Base-by-base conservation (phyloP, 2,329 filamentous ascomycete genomes). In the Arthroderma sp. region DNA sequence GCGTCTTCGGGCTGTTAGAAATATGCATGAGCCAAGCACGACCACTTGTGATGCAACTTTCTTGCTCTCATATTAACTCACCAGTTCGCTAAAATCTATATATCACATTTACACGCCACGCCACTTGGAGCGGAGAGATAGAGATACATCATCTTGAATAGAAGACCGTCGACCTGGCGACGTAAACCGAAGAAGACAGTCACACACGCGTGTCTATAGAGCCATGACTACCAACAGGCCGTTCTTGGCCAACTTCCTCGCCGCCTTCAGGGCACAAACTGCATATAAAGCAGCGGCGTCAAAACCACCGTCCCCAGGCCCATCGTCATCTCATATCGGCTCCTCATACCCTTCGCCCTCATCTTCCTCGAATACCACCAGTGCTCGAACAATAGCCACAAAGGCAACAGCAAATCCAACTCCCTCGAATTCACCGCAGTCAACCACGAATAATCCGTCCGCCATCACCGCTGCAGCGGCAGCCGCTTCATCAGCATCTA, bases 201-300 rank as follows among this genome's bases (percentile, higher is more conserved):
- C 6, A 41, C 11, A 41, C 37, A 51, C 35, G 21, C 44, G 19
- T 33, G 41, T 47, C 23, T 7, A 13, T 25, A 44, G n/a, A n/a
- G n/a, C 59, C 64, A 85, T 85, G 82, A 79, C 81, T 1, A 83
- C 80, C 62, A 84, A 85, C 72, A 73, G 82, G 58, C 82, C 78
- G 52, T 86, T 86, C 72, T 77, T 86, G 64, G 77, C 81, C 63
- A 82, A 82, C 73, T 84, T 86, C 72, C 78, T 86, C 61, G 79
- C 83, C 52, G 81, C 82, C 61, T 86, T 86, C 66, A 78, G 83
- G 55, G 81, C 83, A 54, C 82, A 85, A 66, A 82, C 81, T 43
- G 75, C 77, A 57, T 77, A 81, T 62, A 84, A 84, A 65, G 73
- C 81, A 23, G 54, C 35, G 38, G 15, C 51, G 17, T 75, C 80